phyloP scores from a whole-genome alignment of 2,329 filamentous ascomycete species.

The Pseudopyrenochaeta lycopersici region DNA sequence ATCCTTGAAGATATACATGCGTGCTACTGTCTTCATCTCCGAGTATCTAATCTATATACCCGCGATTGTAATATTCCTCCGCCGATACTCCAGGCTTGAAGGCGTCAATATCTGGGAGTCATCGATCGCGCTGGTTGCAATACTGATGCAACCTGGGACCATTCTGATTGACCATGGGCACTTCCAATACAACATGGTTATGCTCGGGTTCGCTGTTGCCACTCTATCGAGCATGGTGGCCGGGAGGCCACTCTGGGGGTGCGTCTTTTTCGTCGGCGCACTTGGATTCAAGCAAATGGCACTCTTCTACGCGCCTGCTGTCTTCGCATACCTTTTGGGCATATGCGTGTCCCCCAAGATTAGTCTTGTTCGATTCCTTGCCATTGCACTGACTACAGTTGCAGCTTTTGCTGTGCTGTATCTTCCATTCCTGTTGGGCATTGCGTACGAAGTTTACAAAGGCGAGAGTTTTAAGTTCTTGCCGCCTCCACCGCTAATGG shows the following conservation, averaged over 20 bases:
- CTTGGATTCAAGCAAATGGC: slow-evolving; percentile 99
- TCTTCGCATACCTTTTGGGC: slow-evolving; percentile 91
- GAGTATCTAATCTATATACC: slow-evolving; percentile 92
- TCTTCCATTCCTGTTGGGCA: slow-evolving; percentile 76
- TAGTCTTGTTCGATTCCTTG: slow-evolving; percentile 72
- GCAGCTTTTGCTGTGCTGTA: slow-evolving; percentile 78
- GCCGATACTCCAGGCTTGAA: slow-evolving; percentile 79
- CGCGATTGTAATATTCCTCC: slow-evolving; percentile 83
- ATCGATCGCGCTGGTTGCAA: slow-evolving; percentile 84
- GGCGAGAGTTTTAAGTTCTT: slow-evolving; percentile 68
- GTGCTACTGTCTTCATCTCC: slow-evolving; percentile 86
- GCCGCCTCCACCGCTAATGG: slow-evolving; percentile 69
- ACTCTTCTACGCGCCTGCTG: slow-evolving; percentile 91
- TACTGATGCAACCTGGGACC: slow-evolving; percentile 89
- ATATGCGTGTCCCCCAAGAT: slow-evolving; percentile 81
- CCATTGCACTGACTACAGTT: slow-evolving; percentile 77
- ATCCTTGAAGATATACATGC: slow-evolving; percentile 92
- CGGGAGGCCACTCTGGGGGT: slow-evolving; percentile 84
- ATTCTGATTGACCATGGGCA: slow-evolving; percentile 95
- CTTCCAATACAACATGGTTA: slow-evolving; percentile 99
- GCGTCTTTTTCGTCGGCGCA: slow-evolving; percentile 90
- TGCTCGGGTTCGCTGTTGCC: slow-evolving; percentile 89
- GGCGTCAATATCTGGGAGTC: slow-evolving; percentile 83
- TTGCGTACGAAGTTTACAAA: slow-evolving; percentile 72
- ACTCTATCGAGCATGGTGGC: slow-evolving; percentile 90